Evolutionary conservation across 495 filamentous ascomycete genomes (phyloP).

Genomic region (Aspergillus nidulans): DNA sequence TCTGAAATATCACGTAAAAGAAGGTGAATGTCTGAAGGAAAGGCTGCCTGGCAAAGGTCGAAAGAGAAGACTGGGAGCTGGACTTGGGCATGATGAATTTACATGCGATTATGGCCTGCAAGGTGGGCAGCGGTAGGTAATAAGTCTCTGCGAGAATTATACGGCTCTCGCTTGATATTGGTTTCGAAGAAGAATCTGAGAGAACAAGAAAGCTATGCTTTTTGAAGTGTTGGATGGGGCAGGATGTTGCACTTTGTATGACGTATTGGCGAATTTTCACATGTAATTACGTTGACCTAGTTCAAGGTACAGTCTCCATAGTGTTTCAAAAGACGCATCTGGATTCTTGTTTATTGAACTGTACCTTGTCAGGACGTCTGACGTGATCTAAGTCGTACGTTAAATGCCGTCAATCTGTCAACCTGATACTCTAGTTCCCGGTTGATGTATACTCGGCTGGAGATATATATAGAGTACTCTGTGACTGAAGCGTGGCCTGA

Average conservation of each 20-base stretch:
- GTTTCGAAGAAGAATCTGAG: neutral
- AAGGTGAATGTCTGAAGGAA: constrained; percentile 47
- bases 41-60: constrained; percentile 27
- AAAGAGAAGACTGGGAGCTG: constrained; percentile 3
- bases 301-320: neutral
- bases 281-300: neutral
- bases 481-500: too few species aligned
- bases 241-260: neutral
- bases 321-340: neutral
- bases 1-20: constrained; percentile 65
- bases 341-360: neutral
- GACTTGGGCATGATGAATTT: neutral
- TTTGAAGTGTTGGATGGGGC: neutral
- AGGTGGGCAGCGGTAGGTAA: neutral
- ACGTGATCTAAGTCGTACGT: neutral
- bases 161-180: neutral
- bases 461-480: too few species aligned
- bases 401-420: neutral
- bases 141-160: neutral
- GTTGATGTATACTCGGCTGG: too few species aligned
- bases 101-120: neutral
- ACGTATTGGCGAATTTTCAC: neutral
- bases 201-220: neutral
- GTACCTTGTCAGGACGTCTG: neutral
- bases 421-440: too few species aligned